phyloP scores from a whole-genome alignment of 1,284 basidiomycete species.

The Ceratobasidium sp. region DNA sequence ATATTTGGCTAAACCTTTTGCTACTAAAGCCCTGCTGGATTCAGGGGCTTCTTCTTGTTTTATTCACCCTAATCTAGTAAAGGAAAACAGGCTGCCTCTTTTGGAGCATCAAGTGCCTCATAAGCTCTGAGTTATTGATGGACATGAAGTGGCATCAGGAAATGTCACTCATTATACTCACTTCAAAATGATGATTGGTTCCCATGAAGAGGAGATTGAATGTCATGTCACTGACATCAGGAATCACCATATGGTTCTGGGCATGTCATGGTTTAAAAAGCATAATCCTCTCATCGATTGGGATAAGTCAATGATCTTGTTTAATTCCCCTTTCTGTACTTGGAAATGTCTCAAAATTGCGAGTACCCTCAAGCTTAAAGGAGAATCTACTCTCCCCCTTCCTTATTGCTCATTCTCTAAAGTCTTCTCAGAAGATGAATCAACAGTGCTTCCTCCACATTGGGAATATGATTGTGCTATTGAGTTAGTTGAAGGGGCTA shows the following conservation, averaged over 20 bases:
- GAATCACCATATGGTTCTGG: slow-evolving; percentile 34
- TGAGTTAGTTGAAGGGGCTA: slow-evolving; percentile 20
- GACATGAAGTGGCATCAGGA: background rate
- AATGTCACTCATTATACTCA: background rate
- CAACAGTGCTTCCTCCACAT: slow-evolving; percentile 40
- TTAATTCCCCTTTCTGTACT: background rate
- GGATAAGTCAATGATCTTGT: slow-evolving; percentile 6
- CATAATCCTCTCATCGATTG: slow-evolving; percentile 42
- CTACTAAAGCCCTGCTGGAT: slow-evolving; percentile 1
- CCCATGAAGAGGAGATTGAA: background rate
- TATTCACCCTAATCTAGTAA: slow-evolving; percentile 6
- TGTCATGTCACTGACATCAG: slow-evolving; percentile 12
- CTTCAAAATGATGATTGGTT: background rate
- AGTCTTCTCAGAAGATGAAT: slow-evolving; percentile 40
- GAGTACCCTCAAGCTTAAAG: background rate
- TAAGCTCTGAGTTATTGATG: background rate
- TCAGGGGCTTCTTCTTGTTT: slow-evolving; percentile 5
- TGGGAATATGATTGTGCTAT: slow-evolving; percentile 42
- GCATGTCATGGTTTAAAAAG: slow-evolving; percentile 41
- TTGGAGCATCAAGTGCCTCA: background rate
- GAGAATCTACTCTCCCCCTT: background rate
- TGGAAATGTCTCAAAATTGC: background rate
- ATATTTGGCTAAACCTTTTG: background rate
- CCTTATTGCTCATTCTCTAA: slow-evolving; percentile 41
- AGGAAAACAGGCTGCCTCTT: background rate